phyloP scores from a whole-genome alignment of 2,329 filamentous ascomycete species.

The Beauveria scarabaeidicola region DNA sequence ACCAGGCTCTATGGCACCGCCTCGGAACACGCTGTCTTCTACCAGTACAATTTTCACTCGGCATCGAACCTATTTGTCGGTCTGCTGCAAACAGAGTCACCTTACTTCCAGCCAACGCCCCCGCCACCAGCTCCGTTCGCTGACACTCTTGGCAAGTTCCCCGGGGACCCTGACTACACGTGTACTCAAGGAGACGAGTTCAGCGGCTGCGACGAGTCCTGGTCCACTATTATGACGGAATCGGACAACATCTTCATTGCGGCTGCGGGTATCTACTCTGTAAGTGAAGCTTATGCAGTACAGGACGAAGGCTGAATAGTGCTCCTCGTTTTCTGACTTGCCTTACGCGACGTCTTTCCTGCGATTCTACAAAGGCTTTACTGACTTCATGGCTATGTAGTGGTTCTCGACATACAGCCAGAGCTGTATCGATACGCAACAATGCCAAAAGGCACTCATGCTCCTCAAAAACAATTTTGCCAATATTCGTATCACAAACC shows the following conservation, averaged over 20 bases:
- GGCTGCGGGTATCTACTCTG: conserved; percentile 19
- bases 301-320: too few species aligned
- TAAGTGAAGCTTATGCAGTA: too few species aligned
- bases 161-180: background rate
- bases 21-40: conserved; percentile 41
- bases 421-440: conserved; percentile 16
- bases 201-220: conserved; percentile 17
- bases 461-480: conserved; percentile 16
- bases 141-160: conserved; percentile 2
- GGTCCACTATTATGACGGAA: conserved; percentile 15
- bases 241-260: conserved; percentile 17
- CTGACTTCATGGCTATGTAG: background rate
- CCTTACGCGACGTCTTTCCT: too few species aligned
- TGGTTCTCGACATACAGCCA: conserved; percentile 20
- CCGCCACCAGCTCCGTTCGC: conserved; percentile 16
- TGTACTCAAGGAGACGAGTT: conserved; percentile 1
- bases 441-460: conserved; percentile 20
- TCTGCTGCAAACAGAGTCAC: conserved; percentile 60
- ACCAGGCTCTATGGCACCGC: conserved; percentile 22
- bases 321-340: too few species aligned
- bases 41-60: conserved; percentile 41
- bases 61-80: conserved; percentile 46
- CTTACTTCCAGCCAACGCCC: conserved; percentile 44
- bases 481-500: conserved; percentile 18
- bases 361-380: too few species aligned